Evolutionary conservation across 768 basidiomycete species (phyloP).

Genomic region (Trametes sanguinea): DNA sequence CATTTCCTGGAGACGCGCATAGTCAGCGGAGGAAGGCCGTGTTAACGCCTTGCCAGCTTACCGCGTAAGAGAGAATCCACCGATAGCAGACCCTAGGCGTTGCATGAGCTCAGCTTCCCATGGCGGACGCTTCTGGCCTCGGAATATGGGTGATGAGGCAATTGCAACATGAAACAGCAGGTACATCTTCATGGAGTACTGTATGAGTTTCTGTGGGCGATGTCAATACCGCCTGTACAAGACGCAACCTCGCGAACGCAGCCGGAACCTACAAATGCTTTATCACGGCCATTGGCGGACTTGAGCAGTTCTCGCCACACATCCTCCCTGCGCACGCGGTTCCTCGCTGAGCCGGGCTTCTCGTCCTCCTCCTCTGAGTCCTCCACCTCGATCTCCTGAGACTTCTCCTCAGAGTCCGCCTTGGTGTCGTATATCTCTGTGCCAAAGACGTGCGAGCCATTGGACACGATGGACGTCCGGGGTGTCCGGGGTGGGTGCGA

Average conservation of each 20-base stretch:
- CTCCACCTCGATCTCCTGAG: constrained; percentile 32
- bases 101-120: constrained; percentile 61
- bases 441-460: constrained; percentile 41
- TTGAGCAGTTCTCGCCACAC: constrained; percentile 81
- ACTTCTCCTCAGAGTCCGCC: constrained; percentile 33
- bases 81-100: constrained; percentile 61
- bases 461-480: constrained; percentile 48
- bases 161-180: constrained; percentile 66
- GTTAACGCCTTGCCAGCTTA: constrained; percentile 31
- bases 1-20: constrained; percentile 55
- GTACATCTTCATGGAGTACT: constrained; percentile 78
- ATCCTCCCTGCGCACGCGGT: constrained; percentile 59
- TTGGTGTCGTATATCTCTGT: constrained; percentile 48
- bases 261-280: constrained; percentile 67
- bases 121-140: constrained; percentile 44
- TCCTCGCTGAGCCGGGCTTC: constrained; percentile 41
- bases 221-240: not conserved
- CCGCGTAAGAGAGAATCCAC: constrained; percentile 78
- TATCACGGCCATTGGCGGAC: constrained; percentile 80
- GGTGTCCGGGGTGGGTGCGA: constrained; percentile 80
- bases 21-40: not conserved
- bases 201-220: constrained; percentile 72
- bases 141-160: constrained; percentile 47
- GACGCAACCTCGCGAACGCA: not conserved
- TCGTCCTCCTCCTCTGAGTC: constrained; percentile 34